phyloP scores from a whole-genome alignment of 345 rosid genomes.

The Brassica incana region DNA sequence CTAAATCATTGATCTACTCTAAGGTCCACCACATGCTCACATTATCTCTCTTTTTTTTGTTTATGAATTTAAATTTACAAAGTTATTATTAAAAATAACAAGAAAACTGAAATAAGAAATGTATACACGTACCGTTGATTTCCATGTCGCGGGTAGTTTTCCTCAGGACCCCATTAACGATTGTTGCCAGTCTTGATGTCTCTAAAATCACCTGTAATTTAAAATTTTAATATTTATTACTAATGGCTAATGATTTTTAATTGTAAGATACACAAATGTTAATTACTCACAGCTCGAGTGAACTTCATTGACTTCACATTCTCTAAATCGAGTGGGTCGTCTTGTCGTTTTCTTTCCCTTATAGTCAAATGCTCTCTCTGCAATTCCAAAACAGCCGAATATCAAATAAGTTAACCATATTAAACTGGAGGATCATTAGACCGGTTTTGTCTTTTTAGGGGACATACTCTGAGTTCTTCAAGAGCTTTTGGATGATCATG shows the following conservation, averaged over 20 bases:
- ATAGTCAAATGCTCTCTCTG: constrained; percentile 62
- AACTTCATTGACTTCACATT: constrained; percentile 62
- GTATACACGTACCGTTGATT: constrained; percentile 48
- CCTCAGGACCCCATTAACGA: constrained; percentile 81
- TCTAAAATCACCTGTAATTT: constrained; percentile 62
- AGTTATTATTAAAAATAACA: constrained; percentile 14
- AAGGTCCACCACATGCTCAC: constrained; percentile 44
- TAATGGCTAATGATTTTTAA: neutral
- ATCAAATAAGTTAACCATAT: neutral
- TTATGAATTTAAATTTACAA: neutral
- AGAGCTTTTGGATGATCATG: constrained; percentile 73
- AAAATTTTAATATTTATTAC: neutral
- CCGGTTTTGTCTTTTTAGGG: neutral
- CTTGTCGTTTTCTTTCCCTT: constrained; percentile 41
- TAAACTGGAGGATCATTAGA: neutral
- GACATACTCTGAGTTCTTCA: constrained; percentile 63
- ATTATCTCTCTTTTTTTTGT: constrained; percentile 20
- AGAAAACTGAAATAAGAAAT: neutral
- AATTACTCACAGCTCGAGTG: constrained; percentile 56
- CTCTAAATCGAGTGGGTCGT: constrained; percentile 51
- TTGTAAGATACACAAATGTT: neutral
- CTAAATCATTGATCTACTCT: constrained; percentile 32
- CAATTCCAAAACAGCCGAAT: neutral
- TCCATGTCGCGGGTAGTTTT: constrained; percentile 67
- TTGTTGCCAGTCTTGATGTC: constrained; percentile 79